Base-by-base conservation (phyloP, 345 rosid genomes). In the Citrus reticulata region DNA sequence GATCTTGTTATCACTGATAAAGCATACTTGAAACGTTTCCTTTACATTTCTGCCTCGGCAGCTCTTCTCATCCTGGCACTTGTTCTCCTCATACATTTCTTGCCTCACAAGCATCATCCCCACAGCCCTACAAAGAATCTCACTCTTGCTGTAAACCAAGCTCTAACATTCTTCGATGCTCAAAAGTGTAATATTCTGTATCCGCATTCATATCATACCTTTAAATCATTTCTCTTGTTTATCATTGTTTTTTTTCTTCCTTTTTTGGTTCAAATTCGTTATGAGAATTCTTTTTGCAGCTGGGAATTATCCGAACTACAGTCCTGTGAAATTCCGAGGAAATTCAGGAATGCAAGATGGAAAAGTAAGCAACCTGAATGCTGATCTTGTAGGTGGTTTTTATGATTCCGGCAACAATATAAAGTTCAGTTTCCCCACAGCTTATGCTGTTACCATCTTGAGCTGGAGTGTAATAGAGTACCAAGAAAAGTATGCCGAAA, bases 401-500 rank as follows among this genome's bases (percentile, higher is more conserved):
- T 91, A 90, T 81, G 93, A 91, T 81, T 89, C 95, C 1, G 91
- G 95, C 19, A 88, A 84, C 75, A 90, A 88, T 37, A 82, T 85
- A 7, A 91, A 90, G 83, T 87, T 91, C 77, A 90, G 86, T 74
- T 91, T 90, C 84, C 85, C 93, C 17, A 81, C 89, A 22, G 90
- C 95, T 64, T 91, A 87, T 77, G 73, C 91, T 1, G 59, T 91
- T 37, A 88, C 93, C 17, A 78, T 90, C 40, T 80, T 91, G 87
- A 90, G 95, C 72, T 91, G 92, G 95, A 86, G 84, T 17, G 90
- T 90, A 69, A 86, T 90, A 5, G 91, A 91, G 73, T 91, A 91
- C 70, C 89, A 88, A 66, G 78, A 83, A 17, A 91, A 88, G 71
- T 91, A 87, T 75, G 86, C 78, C 2, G 83, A 79, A 64, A 82